phyloP scores from a whole-genome alignment of 345 rosid species.

The Laguncularia racemosa region DNA sequence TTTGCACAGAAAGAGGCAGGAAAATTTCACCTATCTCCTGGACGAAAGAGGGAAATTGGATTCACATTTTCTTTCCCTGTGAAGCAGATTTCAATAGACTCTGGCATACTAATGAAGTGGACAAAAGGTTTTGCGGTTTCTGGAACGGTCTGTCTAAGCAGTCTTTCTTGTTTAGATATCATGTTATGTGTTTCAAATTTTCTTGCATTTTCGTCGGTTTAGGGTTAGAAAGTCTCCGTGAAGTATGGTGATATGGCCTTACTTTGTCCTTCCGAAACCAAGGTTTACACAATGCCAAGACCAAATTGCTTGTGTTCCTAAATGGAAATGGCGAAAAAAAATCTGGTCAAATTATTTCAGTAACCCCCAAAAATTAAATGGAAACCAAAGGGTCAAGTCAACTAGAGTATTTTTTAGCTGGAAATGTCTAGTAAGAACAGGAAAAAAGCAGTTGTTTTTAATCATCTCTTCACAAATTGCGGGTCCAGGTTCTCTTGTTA shows the following conservation, averaged over 20 bases:
- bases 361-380: too few species aligned
- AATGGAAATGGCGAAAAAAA: background rate
- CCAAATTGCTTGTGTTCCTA: background rate
- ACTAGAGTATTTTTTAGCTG: too few species aligned
- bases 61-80: conserved; percentile 92
- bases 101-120: conserved; percentile 78
- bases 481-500: too few species aligned
- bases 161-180: background rate
- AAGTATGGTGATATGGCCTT: too few species aligned
- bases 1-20: conserved; percentile 49
- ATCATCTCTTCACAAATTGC: too few species aligned
- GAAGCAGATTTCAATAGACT: conserved; percentile 62
- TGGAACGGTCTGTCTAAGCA: conserved; percentile 51
- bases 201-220: background rate
- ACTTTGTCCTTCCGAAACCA: too few species aligned
- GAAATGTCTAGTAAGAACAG: too few species aligned
- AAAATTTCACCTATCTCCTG: conserved; percentile 38
- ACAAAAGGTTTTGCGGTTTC: conserved; percentile 83
- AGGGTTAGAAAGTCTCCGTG: too few species aligned
- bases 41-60: conserved; percentile 70
- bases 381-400: too few species aligned
- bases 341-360: too few species aligned
- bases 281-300: too few species aligned
- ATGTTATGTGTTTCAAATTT: background rate
- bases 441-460: too few species aligned